Evolutionary conservation across 441 rosid species (phyloP).

Genomic region (Corymbia calophylla): DNA sequence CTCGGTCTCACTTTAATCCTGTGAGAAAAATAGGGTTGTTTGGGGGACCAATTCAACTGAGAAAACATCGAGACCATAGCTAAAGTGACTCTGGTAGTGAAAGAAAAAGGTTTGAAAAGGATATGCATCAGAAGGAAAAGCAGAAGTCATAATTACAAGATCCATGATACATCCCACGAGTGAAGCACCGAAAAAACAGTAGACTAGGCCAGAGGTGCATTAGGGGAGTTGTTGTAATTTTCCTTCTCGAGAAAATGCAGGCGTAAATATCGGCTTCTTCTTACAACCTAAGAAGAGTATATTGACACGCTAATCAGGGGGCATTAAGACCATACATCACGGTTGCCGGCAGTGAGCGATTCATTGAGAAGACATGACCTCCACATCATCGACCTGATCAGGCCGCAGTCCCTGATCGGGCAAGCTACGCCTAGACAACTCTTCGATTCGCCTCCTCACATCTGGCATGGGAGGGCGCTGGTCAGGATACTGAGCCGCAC

Average conservation of each 20-base stretch:
- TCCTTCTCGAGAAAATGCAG: not conserved
- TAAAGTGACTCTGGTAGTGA: not conserved
- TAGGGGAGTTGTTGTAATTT: not conserved
- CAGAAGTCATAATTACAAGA: not conserved
- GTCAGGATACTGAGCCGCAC: not conserved
- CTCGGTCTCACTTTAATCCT: not conserved
- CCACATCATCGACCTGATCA: not conserved
- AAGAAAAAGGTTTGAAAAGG: not conserved
- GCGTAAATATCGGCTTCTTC: not conserved
- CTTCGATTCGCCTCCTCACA: not conserved
- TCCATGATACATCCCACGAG: not conserved
- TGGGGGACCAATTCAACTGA: not conserved
- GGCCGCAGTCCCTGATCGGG: not conserved
- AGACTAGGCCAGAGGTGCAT: not conserved
- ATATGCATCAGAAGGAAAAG: not conserved
- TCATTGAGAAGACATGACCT: not conserved
- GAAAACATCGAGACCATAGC: not conserved
- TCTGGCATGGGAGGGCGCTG: not conserved
- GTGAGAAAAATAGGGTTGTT: not conserved
- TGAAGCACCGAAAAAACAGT: not conserved
- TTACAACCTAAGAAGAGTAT: not conserved
- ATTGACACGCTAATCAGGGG: not conserved
- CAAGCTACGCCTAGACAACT: not conserved
- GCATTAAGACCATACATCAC: not conserved
- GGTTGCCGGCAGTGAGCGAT: not conserved